phyloP scores from a whole-genome alignment of 495 filamentous ascomycete species.

The Neurospora tetraspora region DNA sequence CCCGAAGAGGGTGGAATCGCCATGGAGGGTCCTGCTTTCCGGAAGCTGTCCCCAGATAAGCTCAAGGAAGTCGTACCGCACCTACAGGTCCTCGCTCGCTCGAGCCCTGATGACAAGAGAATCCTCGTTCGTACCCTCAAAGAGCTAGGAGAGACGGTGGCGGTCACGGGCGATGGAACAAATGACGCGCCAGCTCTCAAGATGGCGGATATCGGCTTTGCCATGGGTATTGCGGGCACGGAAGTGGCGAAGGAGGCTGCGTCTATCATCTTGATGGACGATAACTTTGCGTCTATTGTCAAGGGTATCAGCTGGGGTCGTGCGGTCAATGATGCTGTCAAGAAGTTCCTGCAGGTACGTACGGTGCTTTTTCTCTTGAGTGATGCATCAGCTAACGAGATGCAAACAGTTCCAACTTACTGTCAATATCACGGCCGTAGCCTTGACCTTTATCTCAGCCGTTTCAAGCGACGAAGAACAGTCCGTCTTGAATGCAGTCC shows the following conservation, averaged over 20 bases:
- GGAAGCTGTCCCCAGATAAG: conserved; percentile 56
- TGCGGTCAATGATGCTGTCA: conserved; percentile 84
- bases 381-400: background rate
- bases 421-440: conserved; percentile 81
- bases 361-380: background rate
- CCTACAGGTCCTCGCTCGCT: conserved; percentile 76
- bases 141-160: conserved; percentile 66
- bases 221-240: conserved; percentile 85
- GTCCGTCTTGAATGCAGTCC: conserved; percentile 76
- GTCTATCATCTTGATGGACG: conserved; percentile 82
- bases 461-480: conserved; percentile 55
- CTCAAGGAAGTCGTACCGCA: conserved; percentile 62
- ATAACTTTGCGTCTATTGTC: conserved; percentile 80
- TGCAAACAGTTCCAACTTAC: conserved; percentile 71
- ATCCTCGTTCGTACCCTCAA: conserved; percentile 67
- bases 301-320: conserved; percentile 86
- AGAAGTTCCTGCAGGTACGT: conserved; percentile 71
- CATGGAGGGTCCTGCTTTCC: conserved; percentile 81
- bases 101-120: conserved; percentile 79
- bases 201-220: conserved; percentile 85
- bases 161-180: conserved; percentile 82
- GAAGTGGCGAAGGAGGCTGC: conserved; percentile 90
- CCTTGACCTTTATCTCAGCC: conserved; percentile 72
- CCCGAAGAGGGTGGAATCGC: conserved; percentile 59
- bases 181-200: conserved; percentile 84